These are phyloP conservation scores for Podospora appendiculata DNA, from an alignment of 495 filamentous ascomycete species.

Conservation along the genomic window DNA sequence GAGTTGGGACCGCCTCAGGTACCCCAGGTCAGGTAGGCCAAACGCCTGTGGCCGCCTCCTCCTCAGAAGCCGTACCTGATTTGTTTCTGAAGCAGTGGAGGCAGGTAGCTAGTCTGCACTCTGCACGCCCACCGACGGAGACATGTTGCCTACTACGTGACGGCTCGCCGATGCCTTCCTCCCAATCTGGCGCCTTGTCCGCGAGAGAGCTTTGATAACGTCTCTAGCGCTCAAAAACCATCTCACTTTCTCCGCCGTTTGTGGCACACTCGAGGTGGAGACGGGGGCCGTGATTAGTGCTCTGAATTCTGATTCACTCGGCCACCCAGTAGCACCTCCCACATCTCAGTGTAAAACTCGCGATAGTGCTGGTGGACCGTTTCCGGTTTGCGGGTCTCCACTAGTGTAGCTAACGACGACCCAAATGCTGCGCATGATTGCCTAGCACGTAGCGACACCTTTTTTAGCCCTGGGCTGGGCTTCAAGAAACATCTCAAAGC, in stretches of 20 bases:
- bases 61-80: background rate
- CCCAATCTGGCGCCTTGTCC: conserved; percentile 10
- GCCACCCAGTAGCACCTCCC: background rate
- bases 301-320: conserved; percentile 1
- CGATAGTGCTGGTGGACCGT: background rate
- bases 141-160: background rate
- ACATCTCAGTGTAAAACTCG: background rate
- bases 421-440: background rate
- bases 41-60: too few relatives aligned
- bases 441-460: conserved; percentile 1
- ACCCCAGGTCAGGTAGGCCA: too few relatives aligned
- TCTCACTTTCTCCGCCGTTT: background rate
- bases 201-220: conserved; percentile 1
- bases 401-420: background rate
- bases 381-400: background rate
- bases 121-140: background rate
- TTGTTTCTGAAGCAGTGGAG: background rate
- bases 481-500: too few relatives aligned
- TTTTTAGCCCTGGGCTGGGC: too few relatives aligned
- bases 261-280: too few relatives aligned
- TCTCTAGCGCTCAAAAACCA: background rate
- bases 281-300: too few relatives aligned
- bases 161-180: background rate
- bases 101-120: too few relatives aligned
- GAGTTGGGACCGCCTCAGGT: too few relatives aligned